Evolutionary conservation across 768 basidiomycete genomes (phyloP).

Genomic region (Suillus alpinus): DNA sequence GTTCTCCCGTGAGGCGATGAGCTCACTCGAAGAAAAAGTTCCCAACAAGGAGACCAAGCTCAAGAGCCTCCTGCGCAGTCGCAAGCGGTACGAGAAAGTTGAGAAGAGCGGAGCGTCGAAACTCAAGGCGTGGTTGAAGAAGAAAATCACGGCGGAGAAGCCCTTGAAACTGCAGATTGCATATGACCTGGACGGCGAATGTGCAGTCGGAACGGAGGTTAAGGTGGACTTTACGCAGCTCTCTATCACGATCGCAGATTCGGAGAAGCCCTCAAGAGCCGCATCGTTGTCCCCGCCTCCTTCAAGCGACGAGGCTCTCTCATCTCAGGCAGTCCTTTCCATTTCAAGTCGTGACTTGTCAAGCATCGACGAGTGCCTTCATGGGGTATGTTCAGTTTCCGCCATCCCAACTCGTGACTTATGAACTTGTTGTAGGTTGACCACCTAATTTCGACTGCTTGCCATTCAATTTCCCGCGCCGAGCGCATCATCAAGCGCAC

Average conservation of each 20-base stretch:
- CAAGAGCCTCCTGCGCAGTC: slow-evolving; percentile 41
- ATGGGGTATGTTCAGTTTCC: slow-evolving; percentile 41
- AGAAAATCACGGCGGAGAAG: slow-evolving; percentile 47
- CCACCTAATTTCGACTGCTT: slow-evolving; percentile 50
- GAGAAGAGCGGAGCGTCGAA: slow-evolving; percentile 42
- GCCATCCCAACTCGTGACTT: slow-evolving; percentile 4
- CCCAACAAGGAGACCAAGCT: slow-evolving; percentile 35
- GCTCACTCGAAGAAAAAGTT: slow-evolving; percentile 22
- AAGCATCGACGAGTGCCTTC: slow-evolving; percentile 51
- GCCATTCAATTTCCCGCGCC: slow-evolving; percentile 54
- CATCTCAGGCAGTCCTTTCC: slow-evolving; percentile 47
- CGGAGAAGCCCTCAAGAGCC: slow-evolving; percentile 14
- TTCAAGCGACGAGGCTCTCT: slow-evolving; percentile 33
- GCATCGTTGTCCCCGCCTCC: slow-evolving; percentile 9
- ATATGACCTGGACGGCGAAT: slow-evolving; percentile 40
- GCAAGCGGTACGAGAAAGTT: slow-evolving; percentile 33
- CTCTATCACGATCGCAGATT: slow-evolving; percentile 21
- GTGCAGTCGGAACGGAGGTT: slow-evolving; percentile 37
- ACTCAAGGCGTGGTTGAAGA: slow-evolving; percentile 63
- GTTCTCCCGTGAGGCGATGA: slow-evolving; percentile 21
- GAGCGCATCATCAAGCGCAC: slow-evolving; percentile 56
- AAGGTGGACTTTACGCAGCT: slow-evolving; percentile 24
- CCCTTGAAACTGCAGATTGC: slow-evolving; percentile 36
- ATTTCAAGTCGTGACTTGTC: slow-evolving; percentile 56
- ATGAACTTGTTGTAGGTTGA: slow-evolving; percentile 42